Percentiles rank a stretch among this genome's conserved stretches.
phyloP scores from a whole-genome alignment of 2,329 filamentous ascomycete species.

The Pseudogymnoascus sp. region DNA sequence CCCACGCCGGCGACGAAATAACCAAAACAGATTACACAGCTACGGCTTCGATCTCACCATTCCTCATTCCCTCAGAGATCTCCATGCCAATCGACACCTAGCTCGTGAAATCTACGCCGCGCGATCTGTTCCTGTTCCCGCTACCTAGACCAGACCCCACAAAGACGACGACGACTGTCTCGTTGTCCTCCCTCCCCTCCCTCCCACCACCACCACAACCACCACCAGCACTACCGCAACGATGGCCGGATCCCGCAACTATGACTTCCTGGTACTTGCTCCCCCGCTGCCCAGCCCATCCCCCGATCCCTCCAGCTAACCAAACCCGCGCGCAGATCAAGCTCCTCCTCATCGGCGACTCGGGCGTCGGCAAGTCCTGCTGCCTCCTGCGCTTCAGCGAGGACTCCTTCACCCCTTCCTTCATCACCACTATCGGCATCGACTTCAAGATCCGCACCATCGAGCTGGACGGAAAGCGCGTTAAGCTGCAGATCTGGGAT shows the following conservation, averaged over 20 bases:
- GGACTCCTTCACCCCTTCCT: conserved; percentile 98
- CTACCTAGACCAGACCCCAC: conserved; percentile 10
- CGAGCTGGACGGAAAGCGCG: conserved; percentile 95
- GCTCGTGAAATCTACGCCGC: conserved; percentile 7
- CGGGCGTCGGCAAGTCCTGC: conserved; percentile 99
- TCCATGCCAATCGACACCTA: background rate
- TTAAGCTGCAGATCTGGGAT: conserved; percentile 99
- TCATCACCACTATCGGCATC: conserved; percentile 99
- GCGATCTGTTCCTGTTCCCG: conserved; percentile 8
- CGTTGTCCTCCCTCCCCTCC: conserved; percentile 1
- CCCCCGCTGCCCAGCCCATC: conserved; percentile 17
- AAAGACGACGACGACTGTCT: conserved; percentile 3
- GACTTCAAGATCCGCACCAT: conserved; percentile 99
- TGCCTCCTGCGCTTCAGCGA: conserved; percentile 96
- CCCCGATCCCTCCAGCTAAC: conserved; percentile 21
- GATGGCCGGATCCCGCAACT: conserved; percentile 98
- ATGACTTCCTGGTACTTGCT: conserved; percentile 86
- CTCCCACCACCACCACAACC: background rate
- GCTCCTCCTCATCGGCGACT: conserved; percentile 99
- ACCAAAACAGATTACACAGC: background rate
- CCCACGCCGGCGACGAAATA: background rate
- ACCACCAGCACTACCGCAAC: conserved; percentile 16
- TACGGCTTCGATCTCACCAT: background rate
- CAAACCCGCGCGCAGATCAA: conserved; percentile 53
- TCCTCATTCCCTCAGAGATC: background rate